Evolutionary conservation across 2,329 filamentous ascomycete species (phyloP).

Genomic region (Pseudogymnoascus sp.): DNA sequence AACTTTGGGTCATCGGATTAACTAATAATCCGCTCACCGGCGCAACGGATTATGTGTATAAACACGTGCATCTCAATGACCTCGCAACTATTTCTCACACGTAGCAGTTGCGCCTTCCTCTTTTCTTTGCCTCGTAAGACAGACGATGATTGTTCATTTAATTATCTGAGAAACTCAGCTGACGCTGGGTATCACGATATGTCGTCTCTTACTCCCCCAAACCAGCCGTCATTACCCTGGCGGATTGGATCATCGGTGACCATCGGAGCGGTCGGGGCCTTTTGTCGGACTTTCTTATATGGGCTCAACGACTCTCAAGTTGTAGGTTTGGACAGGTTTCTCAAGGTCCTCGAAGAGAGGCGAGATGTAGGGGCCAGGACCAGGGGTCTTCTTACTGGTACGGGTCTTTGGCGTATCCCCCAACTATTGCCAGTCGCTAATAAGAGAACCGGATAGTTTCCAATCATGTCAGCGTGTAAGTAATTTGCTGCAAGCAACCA

Average conservation of each 20-base stretch:
- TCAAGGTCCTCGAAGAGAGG: constrained; percentile 67
- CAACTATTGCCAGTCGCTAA: constrained; percentile 11
- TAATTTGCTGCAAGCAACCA: constrained; percentile 29
- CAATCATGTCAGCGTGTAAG: constrained; percentile 84
- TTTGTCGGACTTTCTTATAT: constrained; percentile 69
- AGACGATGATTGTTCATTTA: neutral
- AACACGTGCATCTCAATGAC: constrained; percentile 1
- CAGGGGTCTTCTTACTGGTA: constrained; percentile 77
- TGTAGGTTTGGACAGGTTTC: constrained; percentile 66
- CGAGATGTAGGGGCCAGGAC: constrained; percentile 57
- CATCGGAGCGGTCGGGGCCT: constrained; percentile 63
- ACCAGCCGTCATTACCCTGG: constrained; percentile 57
- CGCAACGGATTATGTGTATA: neutral
- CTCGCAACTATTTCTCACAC: neutral
- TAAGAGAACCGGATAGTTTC: constrained; percentile 49
- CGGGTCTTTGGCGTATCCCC: constrained; percentile 18
- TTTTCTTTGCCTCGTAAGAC: neutral
- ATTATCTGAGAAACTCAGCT: neutral
- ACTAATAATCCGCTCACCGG: neutral
- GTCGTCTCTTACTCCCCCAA: constrained; percentile 5
- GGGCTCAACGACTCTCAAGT: constrained; percentile 68
- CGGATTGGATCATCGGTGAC: constrained; percentile 63
- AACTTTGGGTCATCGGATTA: neutral
- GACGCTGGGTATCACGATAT: neutral
- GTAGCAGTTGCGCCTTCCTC: neutral